Percentiles rank a stretch among this genome's conserved stretches.
phyloP scores from a whole-genome alignment of 371 early-diverging fungal genomes.

The Coemansia sp. region DNA sequence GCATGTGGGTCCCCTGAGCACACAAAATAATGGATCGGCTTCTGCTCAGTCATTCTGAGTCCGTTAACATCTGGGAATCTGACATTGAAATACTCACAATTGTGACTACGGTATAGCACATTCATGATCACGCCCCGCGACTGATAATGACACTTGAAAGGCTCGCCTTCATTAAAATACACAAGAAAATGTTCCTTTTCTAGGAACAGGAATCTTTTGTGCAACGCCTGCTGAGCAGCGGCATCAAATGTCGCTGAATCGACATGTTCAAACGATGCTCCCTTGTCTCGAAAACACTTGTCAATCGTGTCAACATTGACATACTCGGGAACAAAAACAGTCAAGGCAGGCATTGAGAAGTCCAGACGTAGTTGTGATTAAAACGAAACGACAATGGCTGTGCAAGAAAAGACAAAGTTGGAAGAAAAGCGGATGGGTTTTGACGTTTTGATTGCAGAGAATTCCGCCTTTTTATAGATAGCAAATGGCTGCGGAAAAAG shows the following conservation, averaged over 20 bases:
- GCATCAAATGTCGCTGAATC: conserved; percentile 4
- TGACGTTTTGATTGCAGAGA: too few relatives aligned
- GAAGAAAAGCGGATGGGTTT: too few relatives aligned
- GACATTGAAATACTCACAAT: neutral
- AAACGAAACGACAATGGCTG: too few relatives aligned
- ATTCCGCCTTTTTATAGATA: too few relatives aligned
- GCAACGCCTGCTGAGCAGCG: neutral
- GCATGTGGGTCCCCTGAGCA: neutral
- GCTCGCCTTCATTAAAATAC: neutral
- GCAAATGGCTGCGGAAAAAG: neutral
- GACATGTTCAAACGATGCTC: neutral
- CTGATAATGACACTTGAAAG: conserved; percentile 8
- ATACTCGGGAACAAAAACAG: conserved; percentile 9
- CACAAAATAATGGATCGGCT: conserved; percentile 8
- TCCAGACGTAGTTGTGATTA: neutral
- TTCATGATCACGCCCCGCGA: conserved; percentile 5
- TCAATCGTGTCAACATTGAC: neutral
- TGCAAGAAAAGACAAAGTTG: too few relatives aligned
- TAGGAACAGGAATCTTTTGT: neutral
- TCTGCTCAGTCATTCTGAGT: neutral
- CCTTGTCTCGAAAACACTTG: conserved; percentile 4
- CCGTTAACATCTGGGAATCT: neutral
- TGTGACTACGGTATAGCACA: neutral
- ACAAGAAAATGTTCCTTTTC: conserved; percentile 7
- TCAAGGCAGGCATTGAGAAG: neutral